Evolutionary conservation across 2,329 filamentous ascomycete species (phyloP), one percentile per base, ranked within the genome.

Genomic region (Penicillium thymicola): DNA sequence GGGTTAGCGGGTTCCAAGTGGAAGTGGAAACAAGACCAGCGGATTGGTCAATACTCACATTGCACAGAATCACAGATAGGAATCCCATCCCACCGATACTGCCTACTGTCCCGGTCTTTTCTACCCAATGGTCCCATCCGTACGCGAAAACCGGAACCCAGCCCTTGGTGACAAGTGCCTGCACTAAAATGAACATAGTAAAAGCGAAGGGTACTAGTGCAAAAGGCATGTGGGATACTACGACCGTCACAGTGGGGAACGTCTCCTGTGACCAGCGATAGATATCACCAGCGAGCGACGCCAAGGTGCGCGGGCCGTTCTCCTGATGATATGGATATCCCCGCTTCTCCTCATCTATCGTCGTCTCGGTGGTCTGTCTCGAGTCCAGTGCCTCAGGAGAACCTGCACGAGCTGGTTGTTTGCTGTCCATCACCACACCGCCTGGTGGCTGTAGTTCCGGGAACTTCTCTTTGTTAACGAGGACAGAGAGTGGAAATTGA

Each of bases 121-220:
- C 73, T 0, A 89, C 86, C 87, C 87, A 90, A 49, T 87, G 83
- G 55, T 89, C 82, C 88, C 88, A 90, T 1, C 87, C 88, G 49
- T 88, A 79, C 0, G 87, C 88, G 63, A 90, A 90, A 0, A 90
- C 85, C 0, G 82, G 81, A 0, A 90, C 84, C 88, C 88, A 90
- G 11, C 88, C 88, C 60, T 88, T 90, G 0, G 85, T 89, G 0
- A 89, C 87, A 1, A 91, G 73, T 0, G 82, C 87, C 66, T 91
- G 87, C 0, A 90, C 88, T 0, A 91, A 80, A 10, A 90, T 80
- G 59, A 90, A 90, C 88, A 90, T 90, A 59, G 82, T 79, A 54
- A 91, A 85, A 0, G 87, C 85, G 64, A 90, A 90, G 0, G 88
- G 88, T 0, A 91, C 78, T 0, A 90, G 79, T 0, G 85, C 81